phyloP scores from a whole-genome alignment of 805 yeast genomes.

The Kluyveromyces aestuarii region DNA sequence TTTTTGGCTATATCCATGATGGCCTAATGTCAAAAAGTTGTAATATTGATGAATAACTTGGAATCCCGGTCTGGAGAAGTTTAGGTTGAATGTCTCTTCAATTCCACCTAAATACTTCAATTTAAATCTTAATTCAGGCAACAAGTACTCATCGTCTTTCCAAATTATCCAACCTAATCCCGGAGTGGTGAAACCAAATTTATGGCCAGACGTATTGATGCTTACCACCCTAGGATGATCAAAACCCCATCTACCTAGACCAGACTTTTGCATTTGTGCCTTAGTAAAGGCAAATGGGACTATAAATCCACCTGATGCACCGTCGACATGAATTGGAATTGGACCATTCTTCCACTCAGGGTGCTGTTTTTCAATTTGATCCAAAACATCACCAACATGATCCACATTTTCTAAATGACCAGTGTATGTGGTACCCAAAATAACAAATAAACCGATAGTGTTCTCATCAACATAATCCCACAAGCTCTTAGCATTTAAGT shows the following conservation, averaged over 20 bases:
- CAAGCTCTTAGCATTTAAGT: slow-evolving; percentile 53
- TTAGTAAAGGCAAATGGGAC: slow-evolving; percentile 80
- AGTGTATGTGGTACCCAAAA: slow-evolving; percentile 86
- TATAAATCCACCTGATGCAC: slow-evolving; percentile 84
- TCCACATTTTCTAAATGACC: slow-evolving; percentile 83
- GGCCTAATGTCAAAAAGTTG: slow-evolving; percentile 65
- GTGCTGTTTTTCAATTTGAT: slow-evolving; percentile 42
- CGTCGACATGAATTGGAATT: slow-evolving; percentile 87
- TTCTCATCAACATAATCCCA: slow-evolving; percentile 72
- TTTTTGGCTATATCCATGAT: slow-evolving; percentile 55
- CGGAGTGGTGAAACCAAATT: slow-evolving; percentile 83
- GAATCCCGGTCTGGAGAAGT: slow-evolving; percentile 89
- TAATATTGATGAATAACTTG: slow-evolving; percentile 84
- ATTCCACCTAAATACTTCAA: slow-evolving; percentile 80
- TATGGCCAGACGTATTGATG: slow-evolving; percentile 88
- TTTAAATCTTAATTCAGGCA: slow-evolving; percentile 65
- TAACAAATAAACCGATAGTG: slow-evolving; percentile 85
- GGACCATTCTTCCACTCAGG: slow-evolving; percentile 32
- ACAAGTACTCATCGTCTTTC: slow-evolving; percentile 55
- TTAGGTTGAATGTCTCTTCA: slow-evolving; percentile 78
- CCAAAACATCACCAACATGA: slow-evolving; percentile 52
- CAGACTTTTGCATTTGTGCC: slow-evolving; percentile 29
- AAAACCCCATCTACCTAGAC: slow-evolving; percentile 60
- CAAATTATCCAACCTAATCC: slow-evolving; percentile 92
- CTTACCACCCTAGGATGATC: slow-evolving; percentile 65